Conservation (phyloP, 805 yeast species). For the Yarrowia sp. region DNA sequence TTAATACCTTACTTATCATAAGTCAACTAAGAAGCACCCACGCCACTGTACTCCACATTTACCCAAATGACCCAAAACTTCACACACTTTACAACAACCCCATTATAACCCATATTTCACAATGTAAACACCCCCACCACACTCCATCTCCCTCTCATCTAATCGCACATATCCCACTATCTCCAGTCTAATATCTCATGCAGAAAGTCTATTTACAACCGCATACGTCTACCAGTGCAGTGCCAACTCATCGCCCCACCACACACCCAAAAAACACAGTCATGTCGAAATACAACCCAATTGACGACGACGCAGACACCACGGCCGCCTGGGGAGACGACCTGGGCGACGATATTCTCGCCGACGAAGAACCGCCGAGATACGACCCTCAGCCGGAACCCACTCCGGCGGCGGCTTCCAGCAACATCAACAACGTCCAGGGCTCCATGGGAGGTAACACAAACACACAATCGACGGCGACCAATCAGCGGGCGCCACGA, state of each 20-base stretch:
- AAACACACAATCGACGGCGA: slow-evolving; percentile 1
- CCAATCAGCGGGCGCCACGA: slow-evolving; percentile 10
- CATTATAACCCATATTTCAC: no score
- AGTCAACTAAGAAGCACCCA: no score
- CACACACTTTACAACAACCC: no score
- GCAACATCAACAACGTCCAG: slow-evolving; percentile 3
- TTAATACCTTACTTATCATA: no score
- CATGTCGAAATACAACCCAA: slow-evolving; percentile 26
- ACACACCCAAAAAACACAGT: not conserved
- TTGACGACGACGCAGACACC: slow-evolving; percentile 14
- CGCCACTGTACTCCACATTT: no score
- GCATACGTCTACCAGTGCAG: not conserved
- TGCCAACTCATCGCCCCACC: not conserved
- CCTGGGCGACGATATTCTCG: slow-evolving; percentile 17
- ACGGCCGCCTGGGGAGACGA: slow-evolving; percentile 26
- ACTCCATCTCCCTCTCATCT: not conserved
- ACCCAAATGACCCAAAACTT: no score
- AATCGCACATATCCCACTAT: not conserved
- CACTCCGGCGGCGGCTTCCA: not conserved
- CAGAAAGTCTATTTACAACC: not conserved
- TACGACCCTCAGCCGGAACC: not conserved
- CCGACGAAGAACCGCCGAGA: slow-evolving; percentile 20
- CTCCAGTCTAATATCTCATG: not conserved
- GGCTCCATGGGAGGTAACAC: slow-evolving; percentile 1
- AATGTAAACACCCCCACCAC: no score